phyloP scores from a whole-genome alignment of 192 early-diverging fungal species.

The Backusella parvicylindrica region DNA sequence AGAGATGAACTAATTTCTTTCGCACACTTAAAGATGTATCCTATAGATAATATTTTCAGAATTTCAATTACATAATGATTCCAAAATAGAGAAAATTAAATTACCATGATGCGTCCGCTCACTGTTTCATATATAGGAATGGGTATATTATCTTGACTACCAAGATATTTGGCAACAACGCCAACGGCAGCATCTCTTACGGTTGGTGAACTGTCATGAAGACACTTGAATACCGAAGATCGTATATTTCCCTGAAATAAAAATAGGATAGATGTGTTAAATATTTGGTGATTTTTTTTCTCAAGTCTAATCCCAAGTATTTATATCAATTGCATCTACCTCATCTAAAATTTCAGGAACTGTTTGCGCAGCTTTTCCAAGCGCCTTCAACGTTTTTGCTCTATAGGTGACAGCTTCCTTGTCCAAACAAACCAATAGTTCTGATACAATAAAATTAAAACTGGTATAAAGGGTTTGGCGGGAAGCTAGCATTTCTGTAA shows the following conservation, averaged over 20 bases:
- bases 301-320: not conserved
- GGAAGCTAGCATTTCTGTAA: constrained; percentile 42
- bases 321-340: constrained; percentile 26
- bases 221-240: constrained; percentile 65
- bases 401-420: constrained; percentile 66
- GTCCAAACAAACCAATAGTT: constrained; percentile 62
- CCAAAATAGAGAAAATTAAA: not conserved
- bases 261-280: not conserved
- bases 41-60: constrained; percentile 23
- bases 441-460: constrained; percentile 66
- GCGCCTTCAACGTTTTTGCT: constrained; percentile 71
- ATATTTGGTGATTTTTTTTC: not conserved
- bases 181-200: constrained; percentile 93
- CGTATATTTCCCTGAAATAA: constrained; percentile 50
- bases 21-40: constrained; percentile 88
- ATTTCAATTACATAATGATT: too few species aligned
- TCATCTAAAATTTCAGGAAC: constrained; percentile 64
- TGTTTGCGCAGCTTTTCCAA: constrained; percentile 71
- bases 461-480: constrained; percentile 60
- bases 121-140: constrained; percentile 78
- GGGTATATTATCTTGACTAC: constrained; percentile 60
- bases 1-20: constrained; percentile 78
- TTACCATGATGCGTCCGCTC: constrained; percentile 73
- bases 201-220: constrained; percentile 78
- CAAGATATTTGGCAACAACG: constrained; percentile 78